A percentile compares a stretch with the other conserved stretches of the same genome.
These are phyloP conservation scores for Nicotiana rustica DNA, from an alignment of 305 asterid species.

Conservation along the genomic window DNA sequence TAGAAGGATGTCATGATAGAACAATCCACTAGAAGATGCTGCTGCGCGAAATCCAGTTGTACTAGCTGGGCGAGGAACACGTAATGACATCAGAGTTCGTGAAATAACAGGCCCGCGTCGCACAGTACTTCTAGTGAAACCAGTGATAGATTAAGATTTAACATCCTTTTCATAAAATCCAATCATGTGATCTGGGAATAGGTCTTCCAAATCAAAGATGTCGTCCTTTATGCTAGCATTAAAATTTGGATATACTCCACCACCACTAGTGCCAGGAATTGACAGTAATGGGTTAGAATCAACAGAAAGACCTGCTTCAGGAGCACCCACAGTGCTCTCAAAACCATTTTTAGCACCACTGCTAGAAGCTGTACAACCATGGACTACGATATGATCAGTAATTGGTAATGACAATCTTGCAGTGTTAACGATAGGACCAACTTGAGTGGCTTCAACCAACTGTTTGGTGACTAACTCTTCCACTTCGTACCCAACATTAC, in stretches of 20 bases:
- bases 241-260: not conserved
- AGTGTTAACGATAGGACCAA: not conserved
- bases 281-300: not conserved
- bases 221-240: not conserved
- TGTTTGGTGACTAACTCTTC: not conserved
- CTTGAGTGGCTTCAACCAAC: conserved; percentile 10
- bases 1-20: not conserved
- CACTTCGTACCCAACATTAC: not conserved
- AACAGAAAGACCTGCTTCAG: not conserved
- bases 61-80: not conserved
- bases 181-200: conserved; percentile 2
- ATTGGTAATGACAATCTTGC: not conserved
- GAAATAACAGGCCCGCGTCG: not conserved
- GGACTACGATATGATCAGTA: conserved; percentile 6
- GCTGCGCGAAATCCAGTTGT: not conserved
- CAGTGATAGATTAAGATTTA: not conserved
- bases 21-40: not conserved
- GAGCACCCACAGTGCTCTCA: not conserved
- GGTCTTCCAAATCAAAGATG: conserved; percentile 27
- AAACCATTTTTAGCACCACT: not conserved
- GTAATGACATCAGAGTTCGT: not conserved
- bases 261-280: not conserved
- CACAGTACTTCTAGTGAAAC: not conserved
- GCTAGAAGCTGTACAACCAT: not conserved
- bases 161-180: not conserved